Conservation (phyloP, 1,139 yeast genomes). For the Zygotorulaspora mrakii region DNA sequence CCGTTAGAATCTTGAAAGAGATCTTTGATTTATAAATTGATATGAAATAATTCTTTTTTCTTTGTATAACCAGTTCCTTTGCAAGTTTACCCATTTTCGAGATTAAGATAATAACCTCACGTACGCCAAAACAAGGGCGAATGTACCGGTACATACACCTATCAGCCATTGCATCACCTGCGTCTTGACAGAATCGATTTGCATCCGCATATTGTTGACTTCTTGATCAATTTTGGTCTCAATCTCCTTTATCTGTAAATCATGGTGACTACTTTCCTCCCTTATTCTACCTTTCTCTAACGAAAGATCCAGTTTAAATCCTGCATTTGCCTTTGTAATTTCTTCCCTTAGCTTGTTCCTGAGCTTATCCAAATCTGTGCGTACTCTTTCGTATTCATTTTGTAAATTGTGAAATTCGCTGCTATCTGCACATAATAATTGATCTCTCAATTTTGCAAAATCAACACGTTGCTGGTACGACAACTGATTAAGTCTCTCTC, state of each 20-base stretch:
- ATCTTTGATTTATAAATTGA: conserved; percentile 47
- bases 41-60: background rate
- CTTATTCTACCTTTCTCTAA: conserved; percentile 93
- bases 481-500: conserved; percentile 75
- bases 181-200: conserved; percentile 88
- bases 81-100: conserved; percentile 1
- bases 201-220: conserved; percentile 89
- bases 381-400: conserved; percentile 81
- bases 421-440: conserved; percentile 81
- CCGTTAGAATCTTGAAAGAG: conserved; percentile 79
- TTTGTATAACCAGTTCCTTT: background rate
- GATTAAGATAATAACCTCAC: conserved; percentile 68
- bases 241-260: conserved; percentile 88
- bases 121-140: conserved; percentile 88
- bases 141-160: conserved; percentile 97
- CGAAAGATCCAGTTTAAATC: conserved; percentile 84
- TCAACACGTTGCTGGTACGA: conserved; percentile 96
- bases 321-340: conserved; percentile 84
- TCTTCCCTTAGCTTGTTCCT: conserved; percentile 85
- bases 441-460: conserved; percentile 90
- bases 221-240: conserved; percentile 95
- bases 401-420: conserved; percentile 77
- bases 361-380: conserved; percentile 81
- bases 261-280: conserved; percentile 89
- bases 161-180: conserved; percentile 98